phyloP scores from a whole-genome alignment of 2,329 filamentous ascomycete genomes.

The Beauveria sp. region DNA sequence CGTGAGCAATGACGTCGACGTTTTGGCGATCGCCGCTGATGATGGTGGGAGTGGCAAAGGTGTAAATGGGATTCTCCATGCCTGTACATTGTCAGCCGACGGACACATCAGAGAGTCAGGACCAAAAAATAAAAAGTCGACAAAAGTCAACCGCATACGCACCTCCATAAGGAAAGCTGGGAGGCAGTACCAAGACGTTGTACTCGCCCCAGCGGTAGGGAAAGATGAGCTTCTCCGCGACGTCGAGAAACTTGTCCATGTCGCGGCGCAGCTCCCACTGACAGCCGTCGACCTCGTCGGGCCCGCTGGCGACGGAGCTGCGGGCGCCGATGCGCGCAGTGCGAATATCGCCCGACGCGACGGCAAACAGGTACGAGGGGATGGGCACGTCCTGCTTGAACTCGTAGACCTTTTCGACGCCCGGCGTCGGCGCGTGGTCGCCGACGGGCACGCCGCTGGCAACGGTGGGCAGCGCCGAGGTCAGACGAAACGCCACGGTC shows the following conservation, averaged over 20 bases:
- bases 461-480: conserved; percentile 80
- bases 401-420: conserved; percentile 59
- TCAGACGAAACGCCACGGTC: conserved; percentile 84
- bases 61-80: conserved; percentile 91
- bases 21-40: conserved; percentile 89
- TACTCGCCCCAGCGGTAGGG: conserved; percentile 93
- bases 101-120: neutral
- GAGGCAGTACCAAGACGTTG: conserved; percentile 84
- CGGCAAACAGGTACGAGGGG: conserved; percentile 88
- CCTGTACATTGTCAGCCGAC: conserved; percentile 32
- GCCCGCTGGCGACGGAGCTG: conserved; percentile 78
- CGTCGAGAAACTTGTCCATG: conserved; percentile 85
- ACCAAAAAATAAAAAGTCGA: neutral
- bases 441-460: conserved; percentile 68
- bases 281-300: conserved; percentile 74
- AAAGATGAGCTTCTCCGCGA: conserved; percentile 73
- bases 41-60: conserved; percentile 90
- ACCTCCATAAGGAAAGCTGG: conserved; percentile 83
- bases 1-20: conserved; percentile 92
- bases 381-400: conserved; percentile 92
- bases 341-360: conserved; percentile 79
- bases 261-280: conserved; percentile 89
- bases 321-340: conserved; percentile 80
- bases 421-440: conserved; percentile 35
- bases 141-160: conserved; percentile 23